These are phyloP conservation scores for Globisporangium nunn DNA, from an alignment of 352 stramenopile species.

Conservation along the genomic window DNA sequence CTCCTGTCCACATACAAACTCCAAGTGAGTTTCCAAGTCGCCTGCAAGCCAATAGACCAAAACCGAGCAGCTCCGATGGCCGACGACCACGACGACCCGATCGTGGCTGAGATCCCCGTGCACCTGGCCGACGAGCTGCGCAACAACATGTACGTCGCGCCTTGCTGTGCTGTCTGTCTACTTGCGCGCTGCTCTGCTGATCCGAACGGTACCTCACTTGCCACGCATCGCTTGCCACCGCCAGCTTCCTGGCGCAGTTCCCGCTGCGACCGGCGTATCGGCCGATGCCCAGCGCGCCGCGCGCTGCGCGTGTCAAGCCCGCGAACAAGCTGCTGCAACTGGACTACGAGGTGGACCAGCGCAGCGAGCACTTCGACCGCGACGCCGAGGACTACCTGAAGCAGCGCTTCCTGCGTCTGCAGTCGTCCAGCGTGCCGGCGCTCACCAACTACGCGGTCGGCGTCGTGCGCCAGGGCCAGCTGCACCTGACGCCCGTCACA, in stretches of 20 bases:
- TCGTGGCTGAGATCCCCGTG: conserved; percentile 80
- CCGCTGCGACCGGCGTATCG: conserved; percentile 73
- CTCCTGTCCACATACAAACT: not conserved
- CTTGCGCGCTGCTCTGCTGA: too few species aligned
- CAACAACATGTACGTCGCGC: conserved; percentile 45
- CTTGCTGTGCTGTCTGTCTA: not conserved
- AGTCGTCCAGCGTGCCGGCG: conserved; percentile 52
- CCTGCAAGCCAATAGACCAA: not conserved
- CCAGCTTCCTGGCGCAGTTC: conserved; percentile 73
- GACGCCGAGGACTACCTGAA: conserved; percentile 79
- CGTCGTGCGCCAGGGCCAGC: conserved; percentile 72
- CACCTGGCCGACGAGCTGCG: conserved; percentile 67
- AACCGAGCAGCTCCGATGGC: conserved; percentile 2
- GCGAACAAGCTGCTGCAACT: conserved; percentile 71
- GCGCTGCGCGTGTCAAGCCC: conserved; percentile 60
- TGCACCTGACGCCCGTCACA: conserved; percentile 69
- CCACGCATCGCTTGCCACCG: not conserved
- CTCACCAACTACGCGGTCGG: conserved; percentile 76
- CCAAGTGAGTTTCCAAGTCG: not conserved
- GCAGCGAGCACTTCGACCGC: conserved; percentile 65
- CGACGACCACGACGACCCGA: conserved; percentile 44
- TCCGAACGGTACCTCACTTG: not conserved
- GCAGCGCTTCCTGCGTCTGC: conserved; percentile 58
- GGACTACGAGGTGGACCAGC: conserved; percentile 68
- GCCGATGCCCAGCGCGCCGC: conserved; percentile 53